Conservation (phyloP, 306 rosid species). For the Vigna trinervia region DNA sequence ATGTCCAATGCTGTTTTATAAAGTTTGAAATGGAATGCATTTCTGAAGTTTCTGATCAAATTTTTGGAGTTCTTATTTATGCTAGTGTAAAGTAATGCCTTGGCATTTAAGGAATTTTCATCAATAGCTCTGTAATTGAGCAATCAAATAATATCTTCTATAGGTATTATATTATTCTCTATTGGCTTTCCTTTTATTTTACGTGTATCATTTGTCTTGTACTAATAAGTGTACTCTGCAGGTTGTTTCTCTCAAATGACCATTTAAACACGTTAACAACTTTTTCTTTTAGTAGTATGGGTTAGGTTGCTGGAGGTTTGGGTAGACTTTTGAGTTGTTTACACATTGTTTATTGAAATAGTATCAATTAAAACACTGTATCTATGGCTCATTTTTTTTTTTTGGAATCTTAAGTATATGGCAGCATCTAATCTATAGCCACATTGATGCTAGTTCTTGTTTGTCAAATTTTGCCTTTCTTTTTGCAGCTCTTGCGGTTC, state of each 20-base stretch:
- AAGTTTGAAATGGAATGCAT: constrained; percentile 35
- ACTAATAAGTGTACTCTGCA: not conserved
- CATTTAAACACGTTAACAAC: constrained; percentile 9
- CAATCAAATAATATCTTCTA: constrained; percentile 26
- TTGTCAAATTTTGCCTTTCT: constrained; percentile 36
- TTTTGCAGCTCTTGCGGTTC: constrained; percentile 76
- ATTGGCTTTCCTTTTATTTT: constrained; percentile 32
- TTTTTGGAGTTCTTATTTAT: constrained; percentile 27
- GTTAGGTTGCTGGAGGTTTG: constrained; percentile 2
- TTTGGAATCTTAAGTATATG: constrained; percentile 34
- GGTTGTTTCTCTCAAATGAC: constrained; percentile 20
- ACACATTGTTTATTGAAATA: constrained; percentile 15
- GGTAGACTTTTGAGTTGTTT: constrained; percentile 34
- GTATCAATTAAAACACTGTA: constrained; percentile 2
- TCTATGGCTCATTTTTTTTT: not conserved
- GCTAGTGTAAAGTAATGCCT: constrained; percentile 12
- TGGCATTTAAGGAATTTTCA: constrained; percentile 19
- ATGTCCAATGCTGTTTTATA: constrained; percentile 29
- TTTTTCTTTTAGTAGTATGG: constrained; percentile 28
- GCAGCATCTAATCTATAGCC: constrained; percentile 34
- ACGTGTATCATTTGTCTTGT: constrained; percentile 23
- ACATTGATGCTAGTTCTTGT: constrained; percentile 32
- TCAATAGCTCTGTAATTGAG: constrained; percentile 21
- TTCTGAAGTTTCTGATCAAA: constrained; percentile 37
- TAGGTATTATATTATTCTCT: not conserved